Base-by-base conservation (phyloP, 1,284 basidiomycete genomes). In the Porogramme epimiltina region DNA sequence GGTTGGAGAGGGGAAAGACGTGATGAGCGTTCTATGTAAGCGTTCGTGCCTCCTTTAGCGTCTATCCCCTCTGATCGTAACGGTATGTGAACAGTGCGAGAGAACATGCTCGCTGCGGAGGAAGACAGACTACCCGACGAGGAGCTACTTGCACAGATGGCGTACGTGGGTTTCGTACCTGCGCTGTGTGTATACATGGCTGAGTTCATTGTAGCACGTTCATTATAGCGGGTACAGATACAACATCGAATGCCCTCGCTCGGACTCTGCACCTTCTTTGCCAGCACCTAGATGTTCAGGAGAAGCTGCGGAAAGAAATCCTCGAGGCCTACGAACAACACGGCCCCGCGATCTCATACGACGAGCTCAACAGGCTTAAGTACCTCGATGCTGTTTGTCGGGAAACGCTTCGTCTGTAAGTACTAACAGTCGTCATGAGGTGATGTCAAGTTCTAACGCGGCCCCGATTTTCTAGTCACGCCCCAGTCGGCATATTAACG, bases 1-100 rank as follows among this genome's bases (percentile, higher is more conserved):
- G 45, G 61, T 75, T 25, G 68, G 64, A 4, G 59, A 69, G 45
- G 75, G 73, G 5, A 74, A 72, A 53, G 78, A 79, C 56, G 64
- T 78, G 40, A 70, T 77, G 55, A 77, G 74, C 45, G 67, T 78
- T n/a, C 49, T 68, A 1, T 45, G 69, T 80, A 16, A 19, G 45
- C 45, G 65, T 65, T 28, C 6, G 63, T 51, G 33, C n/a, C 22
- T 2, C 23, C 15, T 38, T 26, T 2, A 38, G 15, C n/a, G n/a
- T n/a, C n/a, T n/a, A n/a, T n/a, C 24, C 2, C 4, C 39, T 15
- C 18, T 11, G 24, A 20, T 20, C 24, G 26, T 28, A 15, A 9
- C 18, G 23, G n/a, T 20, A 20, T 11, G 18, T 31, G 2, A 43
- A 23, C 19, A 11, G 13, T 3, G 11, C 15, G n/a, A n/a, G n/a